Percentiles rank a stretch among this genome's conserved stretches.
Conservation (phyloP, 305 asterid species). For the Solanum hybrid region DNA sequence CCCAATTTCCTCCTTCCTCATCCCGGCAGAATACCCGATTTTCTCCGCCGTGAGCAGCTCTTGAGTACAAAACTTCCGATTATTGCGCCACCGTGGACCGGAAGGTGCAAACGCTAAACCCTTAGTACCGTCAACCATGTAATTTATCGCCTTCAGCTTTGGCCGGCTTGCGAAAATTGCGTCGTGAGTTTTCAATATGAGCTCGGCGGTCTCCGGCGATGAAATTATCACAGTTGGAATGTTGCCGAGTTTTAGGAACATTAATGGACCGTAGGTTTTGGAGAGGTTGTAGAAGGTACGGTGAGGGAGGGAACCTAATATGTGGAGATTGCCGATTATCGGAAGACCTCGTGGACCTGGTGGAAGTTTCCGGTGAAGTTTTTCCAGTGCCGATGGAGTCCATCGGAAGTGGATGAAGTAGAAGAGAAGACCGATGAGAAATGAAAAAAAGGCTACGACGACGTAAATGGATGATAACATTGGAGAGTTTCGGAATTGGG, state of each 20-base stretch:
- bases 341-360: slow-evolving; percentile 6
- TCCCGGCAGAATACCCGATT: not conserved
- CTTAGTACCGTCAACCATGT: not conserved
- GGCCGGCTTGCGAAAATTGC: slow-evolving; percentile 8
- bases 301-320: slow-evolving; percentile 5
- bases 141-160: not conserved
- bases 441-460: not conserved
- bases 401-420: not conserved
- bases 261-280: slow-evolving; percentile 1
- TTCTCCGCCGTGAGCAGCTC: not conserved
- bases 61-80: not conserved
- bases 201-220: slow-evolving; percentile 3
- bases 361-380: not conserved
- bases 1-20: slow-evolving; percentile 5
- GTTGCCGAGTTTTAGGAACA: not conserved
- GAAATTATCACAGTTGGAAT: not conserved
- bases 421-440: not conserved
- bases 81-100: not conserved
- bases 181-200: not conserved
- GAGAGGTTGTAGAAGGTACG: not conserved
- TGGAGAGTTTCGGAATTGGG: not conserved
- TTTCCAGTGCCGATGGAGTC: not conserved
- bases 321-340: slow-evolving; percentile 2
- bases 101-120: slow-evolving; percentile 1
- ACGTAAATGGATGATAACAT: not conserved